A percentile compares a stretch with the other conserved stretches of the same genome.
phyloP scores from a whole-genome alignment of 192 early-diverging fungal genomes.

The Coemansia brasiliensis region DNA sequence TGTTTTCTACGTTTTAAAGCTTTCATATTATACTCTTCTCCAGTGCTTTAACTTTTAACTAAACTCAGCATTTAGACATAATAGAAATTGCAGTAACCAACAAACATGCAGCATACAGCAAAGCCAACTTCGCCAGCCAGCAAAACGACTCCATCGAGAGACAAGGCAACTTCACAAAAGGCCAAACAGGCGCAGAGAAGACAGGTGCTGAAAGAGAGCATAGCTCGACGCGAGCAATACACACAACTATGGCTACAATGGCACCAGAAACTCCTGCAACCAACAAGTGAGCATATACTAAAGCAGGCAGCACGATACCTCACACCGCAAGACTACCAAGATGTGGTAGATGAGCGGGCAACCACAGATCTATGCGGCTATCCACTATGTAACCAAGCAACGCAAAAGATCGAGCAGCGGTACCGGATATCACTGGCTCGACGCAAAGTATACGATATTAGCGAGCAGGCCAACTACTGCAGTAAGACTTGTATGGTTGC shows the following conservation, averaged over 20 bases:
- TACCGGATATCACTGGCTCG: constrained; percentile 70
- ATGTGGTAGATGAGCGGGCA: constrained; percentile 72
- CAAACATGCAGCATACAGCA: no score
- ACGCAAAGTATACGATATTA: constrained; percentile 78
- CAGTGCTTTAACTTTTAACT: no score
- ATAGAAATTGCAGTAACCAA: no score
- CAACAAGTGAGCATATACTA: constrained; percentile 20
- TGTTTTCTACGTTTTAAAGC: no score
- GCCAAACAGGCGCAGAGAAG: constrained; percentile 13
- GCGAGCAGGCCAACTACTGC: constrained; percentile 68
- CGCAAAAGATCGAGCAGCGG: constrained; percentile 15
- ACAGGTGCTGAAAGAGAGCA: constrained; percentile 28
- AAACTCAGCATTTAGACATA: no score
- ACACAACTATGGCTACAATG: constrained; percentile 34
- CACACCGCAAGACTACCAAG: constrained; percentile 65
- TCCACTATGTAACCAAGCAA: constrained; percentile 65
- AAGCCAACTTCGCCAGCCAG: no score
- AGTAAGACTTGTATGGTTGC: constrained; percentile 69
- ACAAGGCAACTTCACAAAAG: neutral
- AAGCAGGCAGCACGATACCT: constrained; percentile 60
- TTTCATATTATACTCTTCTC: no score
- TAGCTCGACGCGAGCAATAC: constrained; percentile 28
- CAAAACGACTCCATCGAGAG: no score
- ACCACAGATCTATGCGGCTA: constrained; percentile 76
- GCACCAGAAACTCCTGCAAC: constrained; percentile 43